These are phyloP conservation scores for Osmanthus fragrans DNA, from an alignment of 257 asterid genomes.

Conservation along the genomic window DNA sequence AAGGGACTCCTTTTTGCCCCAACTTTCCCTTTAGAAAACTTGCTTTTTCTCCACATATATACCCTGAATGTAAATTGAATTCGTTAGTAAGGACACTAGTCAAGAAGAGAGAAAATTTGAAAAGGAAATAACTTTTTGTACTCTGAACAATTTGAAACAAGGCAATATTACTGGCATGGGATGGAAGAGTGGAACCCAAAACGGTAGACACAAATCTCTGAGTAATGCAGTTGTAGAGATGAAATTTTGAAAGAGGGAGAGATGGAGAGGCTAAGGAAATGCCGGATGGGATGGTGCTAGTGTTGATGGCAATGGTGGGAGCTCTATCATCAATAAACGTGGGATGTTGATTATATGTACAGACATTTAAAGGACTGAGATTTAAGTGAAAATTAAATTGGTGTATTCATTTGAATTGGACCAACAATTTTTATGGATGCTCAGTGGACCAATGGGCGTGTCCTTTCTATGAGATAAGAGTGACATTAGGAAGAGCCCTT, in stretches of 20 bases:
- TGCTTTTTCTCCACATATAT: slow-evolving; percentile 27
- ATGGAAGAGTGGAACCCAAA: slow-evolving; percentile 21
- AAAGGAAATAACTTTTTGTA: slow-evolving; percentile 5
- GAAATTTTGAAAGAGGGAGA: slow-evolving; percentile 11
- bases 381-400: slow-evolving; percentile 33
- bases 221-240: slow-evolving; percentile 24
- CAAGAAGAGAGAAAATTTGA: slow-evolving; percentile 1
- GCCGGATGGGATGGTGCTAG: slow-evolving; percentile 16
- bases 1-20: slow-evolving; percentile 25
- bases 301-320: slow-evolving; percentile 36
- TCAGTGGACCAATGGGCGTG: slow-evolving; percentile 39
- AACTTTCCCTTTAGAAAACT: slow-evolving; percentile 31
- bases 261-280: slow-evolving; percentile 21
- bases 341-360: slow-evolving; percentile 10
- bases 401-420: slow-evolving; percentile 37
- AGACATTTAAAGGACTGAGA: slow-evolving; percentile 36
- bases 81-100: background rate
- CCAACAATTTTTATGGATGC: slow-evolving; percentile 35
- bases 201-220: slow-evolving; percentile 42
- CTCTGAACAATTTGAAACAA: slow-evolving; percentile 1
- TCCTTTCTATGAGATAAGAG: background rate
- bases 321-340: slow-evolving; percentile 39
- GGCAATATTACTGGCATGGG: background rate
- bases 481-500: background rate
- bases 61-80: slow-evolving; percentile 34